Percentiles rank a stretch among this genome's conserved stretches.
Conservation (phyloP, 1,284 basidiomycete species). For the Apiotrichum akiyoshidainum region DNA sequence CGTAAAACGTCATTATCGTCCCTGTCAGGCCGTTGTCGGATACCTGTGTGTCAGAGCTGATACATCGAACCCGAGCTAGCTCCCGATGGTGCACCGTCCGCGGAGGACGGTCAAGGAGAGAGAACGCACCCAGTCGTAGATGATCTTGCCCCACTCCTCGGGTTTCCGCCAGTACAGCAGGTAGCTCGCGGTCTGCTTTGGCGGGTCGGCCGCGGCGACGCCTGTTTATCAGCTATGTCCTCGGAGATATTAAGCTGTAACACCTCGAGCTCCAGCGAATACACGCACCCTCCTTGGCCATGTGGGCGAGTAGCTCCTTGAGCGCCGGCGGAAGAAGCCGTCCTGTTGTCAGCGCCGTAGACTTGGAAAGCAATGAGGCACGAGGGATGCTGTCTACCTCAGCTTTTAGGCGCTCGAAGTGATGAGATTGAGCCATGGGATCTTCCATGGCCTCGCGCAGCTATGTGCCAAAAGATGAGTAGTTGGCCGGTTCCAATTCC, state of each 20-base stretch:
- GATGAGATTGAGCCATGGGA: no score
- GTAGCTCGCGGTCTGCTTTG: conserved; percentile 44
- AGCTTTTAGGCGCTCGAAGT: no score
- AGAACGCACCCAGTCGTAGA: conserved; percentile 55
- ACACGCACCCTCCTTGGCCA: conserved; percentile 44
- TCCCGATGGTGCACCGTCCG: no score
- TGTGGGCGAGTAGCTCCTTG: conserved; percentile 33
- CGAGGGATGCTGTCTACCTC: no score
- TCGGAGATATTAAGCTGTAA: no score
- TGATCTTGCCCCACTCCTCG: conserved; percentile 55
- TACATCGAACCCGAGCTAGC: no score
- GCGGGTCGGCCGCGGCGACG: conserved; percentile 44
- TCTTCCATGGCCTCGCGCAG: no score
- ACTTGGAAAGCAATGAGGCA: no score
- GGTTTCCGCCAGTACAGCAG: conserved; percentile 56
- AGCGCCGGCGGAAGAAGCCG: conserved; percentile 33
- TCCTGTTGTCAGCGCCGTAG: conserved; percentile 23
- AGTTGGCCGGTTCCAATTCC: no score
- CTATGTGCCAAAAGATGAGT: no score
- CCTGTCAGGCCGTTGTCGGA: conserved; percentile 55
- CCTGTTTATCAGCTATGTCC: conserved; percentile 26
- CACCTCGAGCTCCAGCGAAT: not conserved
- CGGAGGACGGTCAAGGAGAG: not conserved
- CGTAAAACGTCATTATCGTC: conserved; percentile 57
- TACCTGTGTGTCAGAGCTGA: conserved; percentile 40